Evolutionary conservation across 352 stramenopile species (phyloP).

Genomic region (Pseudoperonospora humuli): DNA sequence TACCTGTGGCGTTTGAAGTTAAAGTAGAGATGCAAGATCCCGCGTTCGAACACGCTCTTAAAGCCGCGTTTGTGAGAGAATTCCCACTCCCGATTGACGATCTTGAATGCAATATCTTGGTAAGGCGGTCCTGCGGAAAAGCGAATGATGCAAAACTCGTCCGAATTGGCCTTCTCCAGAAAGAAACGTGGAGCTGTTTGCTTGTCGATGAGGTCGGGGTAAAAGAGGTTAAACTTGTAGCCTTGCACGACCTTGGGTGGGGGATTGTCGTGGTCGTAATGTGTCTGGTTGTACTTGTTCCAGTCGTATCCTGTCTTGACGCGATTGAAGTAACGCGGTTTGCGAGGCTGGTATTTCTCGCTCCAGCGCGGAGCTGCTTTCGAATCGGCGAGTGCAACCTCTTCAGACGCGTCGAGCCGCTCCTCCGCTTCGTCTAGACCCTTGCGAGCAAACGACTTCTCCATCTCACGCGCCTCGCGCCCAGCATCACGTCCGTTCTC

Average conservation of each 20-base stretch:
- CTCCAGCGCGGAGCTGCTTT: conserved; percentile 83
- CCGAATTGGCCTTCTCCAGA: conserved; percentile 88
- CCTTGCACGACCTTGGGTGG: conserved; percentile 99
- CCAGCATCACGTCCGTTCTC: conserved; percentile 53
- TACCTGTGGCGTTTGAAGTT: conserved; percentile 99
- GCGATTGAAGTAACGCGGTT: conserved; percentile 98
- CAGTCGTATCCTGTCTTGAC: conserved; percentile 99
- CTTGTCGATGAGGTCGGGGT: conserved; percentile 98
- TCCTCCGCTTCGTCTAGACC: conserved; percentile 63
- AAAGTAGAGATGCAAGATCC: conserved; percentile 97
- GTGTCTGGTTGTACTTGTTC: conserved; percentile 99
- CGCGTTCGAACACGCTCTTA: conserved; percentile 97
- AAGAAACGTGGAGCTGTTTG: conserved; percentile 92
- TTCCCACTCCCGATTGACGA: conserved; percentile 99
- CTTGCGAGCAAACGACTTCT: conserved; percentile 49
- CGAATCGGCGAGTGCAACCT: conserved; percentile 70
- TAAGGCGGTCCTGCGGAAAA: conserved; percentile 98
- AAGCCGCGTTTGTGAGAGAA: conserved; percentile 95
- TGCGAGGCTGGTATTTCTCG: conserved; percentile 96
- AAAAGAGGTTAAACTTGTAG: conserved; percentile 99
- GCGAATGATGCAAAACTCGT: conserved; percentile 97
- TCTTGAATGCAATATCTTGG: conserved; percentile 99
- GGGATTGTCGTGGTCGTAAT: conserved; percentile 99
- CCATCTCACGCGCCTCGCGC: conserved; percentile 56
- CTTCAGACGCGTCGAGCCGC: conserved; percentile 85